phyloP scores from a whole-genome alignment of 768 basidiomycete genomes.

The Aureoboletus auriporus region DNA sequence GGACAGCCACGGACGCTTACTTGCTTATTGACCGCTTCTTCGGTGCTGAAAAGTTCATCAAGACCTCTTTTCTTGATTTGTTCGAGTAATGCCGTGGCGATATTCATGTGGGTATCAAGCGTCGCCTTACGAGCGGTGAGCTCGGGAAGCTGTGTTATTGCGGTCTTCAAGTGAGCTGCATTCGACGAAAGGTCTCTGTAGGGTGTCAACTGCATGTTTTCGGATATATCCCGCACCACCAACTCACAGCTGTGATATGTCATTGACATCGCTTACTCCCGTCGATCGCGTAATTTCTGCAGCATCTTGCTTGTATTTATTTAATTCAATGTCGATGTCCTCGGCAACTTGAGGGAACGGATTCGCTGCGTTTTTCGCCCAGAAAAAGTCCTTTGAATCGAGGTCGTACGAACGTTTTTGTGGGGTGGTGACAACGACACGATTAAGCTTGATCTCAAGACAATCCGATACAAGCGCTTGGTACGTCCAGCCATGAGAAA shows the following conservation, averaged over 20 bases:
- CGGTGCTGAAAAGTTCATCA: conserved; percentile 95
- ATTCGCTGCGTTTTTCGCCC: conserved; percentile 92
- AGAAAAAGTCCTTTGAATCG: conserved; percentile 98
- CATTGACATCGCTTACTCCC: conserved; percentile 92
- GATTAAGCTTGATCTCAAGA: conserved; percentile 93
- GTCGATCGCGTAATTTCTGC: conserved; percentile 96
- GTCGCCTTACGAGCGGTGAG: conserved; percentile 95
- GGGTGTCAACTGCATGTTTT: conserved; percentile 6
- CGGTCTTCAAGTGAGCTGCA: conserved; percentile 91
- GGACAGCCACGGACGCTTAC: conserved; percentile 32
- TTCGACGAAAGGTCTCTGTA: conserved; percentile 82
- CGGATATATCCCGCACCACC: background rate
- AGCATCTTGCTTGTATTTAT: conserved; percentile 91
- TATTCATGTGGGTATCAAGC: conserved; percentile 98
- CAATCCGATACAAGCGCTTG: conserved; percentile 98
- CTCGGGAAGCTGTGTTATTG: conserved; percentile 95
- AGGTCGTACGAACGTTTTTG: conserved; percentile 88
- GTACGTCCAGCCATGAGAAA: conserved; percentile 98
- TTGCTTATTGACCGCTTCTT: conserved; percentile 88
- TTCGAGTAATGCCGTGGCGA: conserved; percentile 90
- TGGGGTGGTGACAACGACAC: conserved; percentile 77
- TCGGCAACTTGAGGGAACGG: conserved; percentile 99
- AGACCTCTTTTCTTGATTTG: conserved; percentile 93
- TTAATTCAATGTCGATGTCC: conserved; percentile 90
- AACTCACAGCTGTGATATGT: conserved; percentile 87